Base-by-base conservation (phyloP, 345 rosid species). In the Alliaria petiolata region DNA sequence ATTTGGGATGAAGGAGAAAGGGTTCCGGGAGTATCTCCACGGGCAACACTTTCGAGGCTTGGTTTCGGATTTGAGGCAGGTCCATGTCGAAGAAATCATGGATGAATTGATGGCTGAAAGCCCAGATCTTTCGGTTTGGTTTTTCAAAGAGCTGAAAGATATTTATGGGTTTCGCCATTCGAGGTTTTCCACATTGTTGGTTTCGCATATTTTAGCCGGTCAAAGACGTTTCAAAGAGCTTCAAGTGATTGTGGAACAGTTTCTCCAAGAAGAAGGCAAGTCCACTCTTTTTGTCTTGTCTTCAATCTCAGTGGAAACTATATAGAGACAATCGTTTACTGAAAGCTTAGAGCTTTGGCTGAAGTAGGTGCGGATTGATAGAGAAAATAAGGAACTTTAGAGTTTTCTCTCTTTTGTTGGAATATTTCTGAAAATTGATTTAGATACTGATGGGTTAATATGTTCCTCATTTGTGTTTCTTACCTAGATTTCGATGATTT, bases 191-290 rank as follows among this genome's bases (percentile, higher is more conserved):
- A 65, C 75, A 67, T 69, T 91, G 53, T 56, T 79, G 54, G 78
- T 87, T 72, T 79, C 89, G 1, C 93, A 87, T 75, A 67, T 81
- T 51, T 83, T 85, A 65, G 91, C 89, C 0, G 54, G 33, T 20
- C 81, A 79, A 56, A 65, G 82, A 73, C 78, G 86, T 36, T 85
- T 89, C n/a, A 42, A 67, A 40, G 90, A 83, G 77, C 69, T 89
- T 70, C 83, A 83, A 20, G 57, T 61, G 33, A 62, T 81, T 78
- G 25, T 91, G n/a, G 82, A 75, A 59, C 81, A 81, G 44, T 65
- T 87, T 66, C 74, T 89, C 56, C 78, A 64, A 70, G 84, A 75
- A 36, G 86, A 87, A 89, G 97, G 97, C 84, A 67, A 9, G 70
- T 78, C 53, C 16, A 26, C 30, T 47, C 14, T 1, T 60, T 16